Evolutionary conservation across 805 yeast genomes (phyloP), one percentile per base, ranked within the genome.

Genomic region (Wickerhamomyces ciferrii): DNA sequence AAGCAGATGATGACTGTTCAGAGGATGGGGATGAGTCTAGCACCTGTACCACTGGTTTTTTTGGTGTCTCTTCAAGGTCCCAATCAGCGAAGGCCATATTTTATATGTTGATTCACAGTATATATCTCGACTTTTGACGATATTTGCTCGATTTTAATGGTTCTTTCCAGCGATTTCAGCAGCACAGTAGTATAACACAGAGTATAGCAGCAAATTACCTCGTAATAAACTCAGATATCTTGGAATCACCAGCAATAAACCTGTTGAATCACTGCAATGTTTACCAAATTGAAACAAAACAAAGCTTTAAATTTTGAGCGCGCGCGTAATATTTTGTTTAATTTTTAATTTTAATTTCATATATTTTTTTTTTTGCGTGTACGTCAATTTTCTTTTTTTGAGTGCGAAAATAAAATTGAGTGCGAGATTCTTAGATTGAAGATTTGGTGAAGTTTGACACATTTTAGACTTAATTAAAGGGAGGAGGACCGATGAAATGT

Each of bases 1-100:
- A 45, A 44, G 23, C 59, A 21, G 53, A 45, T n/a, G 50, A 38
- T 24, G 45, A 50, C 32, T 43, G 15, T 3, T 45, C 43, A 5
- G 50, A 48, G 15, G 62, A 54, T 11, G 77, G 79, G 1, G 81
- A 75, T 1, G 81, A 75, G 46, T 69, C 74, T 2, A 78, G 80
- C 5, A 77, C 79, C 50, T 77, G 80, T 3, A 78, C 62, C 23
- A 66, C 65, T 2, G 63, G 44, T 40, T 55, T 57, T 48, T 53
- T 48, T 6, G 62, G 56, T 1, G 59, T 54, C 6, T 47, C 27
- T 15, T 37, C 39, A 4, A 18, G 29, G 10, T 40, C 48, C 56
- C 54, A 51, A 36, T 34, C 45, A 27, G 36, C 24, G 19, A 37
- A 38, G 10, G 29, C 44, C 47, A 45, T 45, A 18, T 9, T n/a